Base-by-base conservation (phyloP, 2,329 filamentous ascomycete species). In the Cordyceps farinosa region DNA sequence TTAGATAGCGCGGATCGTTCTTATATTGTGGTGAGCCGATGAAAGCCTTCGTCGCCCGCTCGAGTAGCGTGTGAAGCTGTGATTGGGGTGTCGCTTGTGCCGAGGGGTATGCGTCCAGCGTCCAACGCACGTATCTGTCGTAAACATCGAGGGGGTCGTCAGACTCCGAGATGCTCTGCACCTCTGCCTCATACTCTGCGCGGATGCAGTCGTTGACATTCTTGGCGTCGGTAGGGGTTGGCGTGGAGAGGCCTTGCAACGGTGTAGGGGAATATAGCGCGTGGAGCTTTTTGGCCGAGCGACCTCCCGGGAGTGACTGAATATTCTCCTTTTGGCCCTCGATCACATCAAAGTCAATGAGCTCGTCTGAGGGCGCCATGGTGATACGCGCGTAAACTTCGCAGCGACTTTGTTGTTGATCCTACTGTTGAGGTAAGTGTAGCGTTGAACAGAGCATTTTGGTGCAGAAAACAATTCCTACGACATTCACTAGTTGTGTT, bases 271-370 rank as follows among this genome's bases (percentile, higher is more conserved):
- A 89, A 83, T 92, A 92, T 38, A 92, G 85, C 61, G 92, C 86
- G 36, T 89, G 92, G 58, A 99, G 88, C 61, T 95, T 93, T 78
- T 88, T 91, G 52, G 94, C 95, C 47, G 94, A 98, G 67, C 95
- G 82, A 29, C 84, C 95, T 66, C 91, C 90, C 17, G 94, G 93
- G 13, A 99, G 84, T 29, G 92, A 88, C 76, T 97, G 93, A 63
- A 99, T 97, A 77, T 99, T 99, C 79, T 99, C 95, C 78, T 99
- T 99, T 71, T 97, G 93, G 53, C 86, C 87, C 79, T 99, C 95
- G 77, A 99, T 97, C 67, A 97, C 85, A 70, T 96, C 90, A 79
- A 99, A 98, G 78, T 87, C 79, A 73, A 89, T 86, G 45, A 86
- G 76, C 68, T 88, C 84, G 65, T 78, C 76, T 65, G 78, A 75